These are phyloP conservation scores for Lagenaria siceraria DNA, from an alignment of 306 rosid species.

Conservation along the genomic window DNA sequence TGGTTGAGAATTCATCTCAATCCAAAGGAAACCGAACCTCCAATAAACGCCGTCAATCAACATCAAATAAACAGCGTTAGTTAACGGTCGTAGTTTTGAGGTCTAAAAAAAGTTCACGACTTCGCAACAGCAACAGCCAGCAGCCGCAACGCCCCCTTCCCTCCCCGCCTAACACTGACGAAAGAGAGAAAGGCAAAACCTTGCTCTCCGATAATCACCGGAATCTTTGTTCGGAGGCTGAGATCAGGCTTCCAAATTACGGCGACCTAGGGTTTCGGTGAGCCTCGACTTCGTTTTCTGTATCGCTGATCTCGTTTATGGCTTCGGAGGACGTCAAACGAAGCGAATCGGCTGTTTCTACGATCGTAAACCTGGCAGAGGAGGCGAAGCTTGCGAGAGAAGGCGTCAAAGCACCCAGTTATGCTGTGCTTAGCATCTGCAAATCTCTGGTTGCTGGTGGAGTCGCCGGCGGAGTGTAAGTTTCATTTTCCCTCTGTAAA, in stretches of 20 bases:
- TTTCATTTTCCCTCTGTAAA: constrained; percentile 7
- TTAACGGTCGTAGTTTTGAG: constrained; percentile 1
- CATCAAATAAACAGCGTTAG: background rate
- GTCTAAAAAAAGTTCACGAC: background rate
- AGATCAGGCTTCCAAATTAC: constrained; percentile 11
- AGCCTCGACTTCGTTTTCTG: background rate
- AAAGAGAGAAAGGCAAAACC: background rate
- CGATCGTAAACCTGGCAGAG: constrained; percentile 76
- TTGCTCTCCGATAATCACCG: constrained; percentile 8
- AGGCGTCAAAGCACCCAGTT: constrained; percentile 64
- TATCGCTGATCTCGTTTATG: constrained; percentile 21
- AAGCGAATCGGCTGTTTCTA: constrained; percentile 70
- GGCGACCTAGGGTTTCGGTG: constrained; percentile 14
- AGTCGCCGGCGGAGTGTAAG: constrained; percentile 99
- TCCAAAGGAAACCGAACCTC: background rate
- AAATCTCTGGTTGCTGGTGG: constrained; percentile 94
- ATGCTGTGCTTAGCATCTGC: constrained; percentile 58
- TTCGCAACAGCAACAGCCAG: constrained; percentile 1
- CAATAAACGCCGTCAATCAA: constrained; percentile 9
- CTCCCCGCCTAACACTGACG: constrained; percentile 5
- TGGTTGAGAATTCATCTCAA: background rate
- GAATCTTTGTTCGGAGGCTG: background rate
- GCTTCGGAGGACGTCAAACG: constrained; percentile 91
- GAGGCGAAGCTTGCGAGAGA: constrained; percentile 91
- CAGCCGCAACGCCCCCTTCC: constrained; percentile 3